Base-by-base conservation (phyloP, 352 stramenopile genomes). In the Phytophthora palmivora region DNA sequence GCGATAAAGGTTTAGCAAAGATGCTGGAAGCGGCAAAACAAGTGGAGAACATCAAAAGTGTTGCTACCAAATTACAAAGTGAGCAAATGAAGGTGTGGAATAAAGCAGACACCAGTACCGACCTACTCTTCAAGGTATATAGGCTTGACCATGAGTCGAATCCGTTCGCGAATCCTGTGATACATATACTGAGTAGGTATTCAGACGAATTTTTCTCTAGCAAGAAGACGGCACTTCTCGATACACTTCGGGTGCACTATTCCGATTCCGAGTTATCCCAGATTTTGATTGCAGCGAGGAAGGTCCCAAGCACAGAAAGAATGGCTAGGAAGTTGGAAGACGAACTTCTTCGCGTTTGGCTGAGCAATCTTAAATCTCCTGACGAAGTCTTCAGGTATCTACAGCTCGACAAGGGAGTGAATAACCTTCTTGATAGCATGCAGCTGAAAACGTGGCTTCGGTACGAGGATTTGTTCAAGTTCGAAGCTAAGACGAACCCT, bases 171-270 rank as follows among this genome's bases (percentile, higher is more conserved):
- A 28, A 36, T 6, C 24, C 24, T 28, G 24, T 28, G 10, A 34
- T 62, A 3, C 32, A 21, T 22, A 15, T 62, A 16, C 54, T 43
- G 42, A 16, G n/a, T 43, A 51, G 36, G 12, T 62, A 62, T 22
- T 9, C 26, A 11, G 14, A 46, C 11, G 42, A 62, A 2, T 62
- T 60, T 12, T 51, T 43, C 37, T 33, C 33, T 5, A 24, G 33
- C 14, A 26, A 21, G 14, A 26, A 44, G 34, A 56, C 19, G 10
- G 45, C 33, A 2, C n/a, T 56, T 1, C 45, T 56, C 21, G 21
- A 44, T 8, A 37, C 34, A 12, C 34, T 56, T 3, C n/a, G 28
- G 16, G 6, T 9, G 10, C 28, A 42, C 30, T 42, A 32, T 6
- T 22, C 36, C 14, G n/a, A 57, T n/a, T 3, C 14, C 6, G 16